phyloP scores from a whole-genome alignment of 2,329 filamentous ascomycete genomes.

The Kalaharituber pfeilii region DNA sequence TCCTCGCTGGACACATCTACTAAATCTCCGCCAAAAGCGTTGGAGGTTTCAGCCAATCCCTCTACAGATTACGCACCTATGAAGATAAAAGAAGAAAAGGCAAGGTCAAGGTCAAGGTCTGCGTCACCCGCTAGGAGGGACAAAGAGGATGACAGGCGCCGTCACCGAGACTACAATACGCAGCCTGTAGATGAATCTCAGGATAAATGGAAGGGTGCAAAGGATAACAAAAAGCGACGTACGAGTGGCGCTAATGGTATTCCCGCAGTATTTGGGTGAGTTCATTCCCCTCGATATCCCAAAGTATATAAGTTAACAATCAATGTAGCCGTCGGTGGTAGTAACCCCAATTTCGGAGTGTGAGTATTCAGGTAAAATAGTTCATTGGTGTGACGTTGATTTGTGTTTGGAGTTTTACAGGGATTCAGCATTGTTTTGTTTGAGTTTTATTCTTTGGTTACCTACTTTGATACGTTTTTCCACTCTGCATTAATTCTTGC shows the following conservation, averaged over 20 bases:
- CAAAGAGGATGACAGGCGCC: constrained; percentile 1
- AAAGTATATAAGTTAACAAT: not conserved
- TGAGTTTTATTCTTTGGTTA: constrained; percentile 1
- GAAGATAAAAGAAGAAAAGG: not conserved
- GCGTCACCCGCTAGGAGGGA: constrained; percentile 3
- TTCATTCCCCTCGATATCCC: not conserved
- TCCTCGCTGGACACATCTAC: not conserved
- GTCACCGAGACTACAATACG: constrained; percentile 4
- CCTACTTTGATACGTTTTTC: no score
- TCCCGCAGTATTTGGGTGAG: constrained; percentile 6
- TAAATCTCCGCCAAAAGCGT: not conserved
- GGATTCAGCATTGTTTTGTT: not conserved
- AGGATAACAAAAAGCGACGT: constrained; percentile 1
- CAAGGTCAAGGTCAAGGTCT: not conserved
- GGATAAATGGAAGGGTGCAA: not conserved
- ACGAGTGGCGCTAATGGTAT: constrained; percentile 1
- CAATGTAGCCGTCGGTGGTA: constrained; percentile 6
- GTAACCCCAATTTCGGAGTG: not conserved
- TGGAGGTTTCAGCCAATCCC: not conserved
- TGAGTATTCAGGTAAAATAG: not conserved
- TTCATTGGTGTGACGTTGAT: not conserved
- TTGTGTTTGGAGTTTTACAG: not conserved
- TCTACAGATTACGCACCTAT: not conserved
- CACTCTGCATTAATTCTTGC: no score
- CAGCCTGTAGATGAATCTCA: not conserved